Percentiles rank a stretch among this genome's conserved stretches.
Evolutionary conservation across 2,329 filamentous ascomycete genomes (phyloP).

Genomic region (Ambrosiella beaveri): DNA sequence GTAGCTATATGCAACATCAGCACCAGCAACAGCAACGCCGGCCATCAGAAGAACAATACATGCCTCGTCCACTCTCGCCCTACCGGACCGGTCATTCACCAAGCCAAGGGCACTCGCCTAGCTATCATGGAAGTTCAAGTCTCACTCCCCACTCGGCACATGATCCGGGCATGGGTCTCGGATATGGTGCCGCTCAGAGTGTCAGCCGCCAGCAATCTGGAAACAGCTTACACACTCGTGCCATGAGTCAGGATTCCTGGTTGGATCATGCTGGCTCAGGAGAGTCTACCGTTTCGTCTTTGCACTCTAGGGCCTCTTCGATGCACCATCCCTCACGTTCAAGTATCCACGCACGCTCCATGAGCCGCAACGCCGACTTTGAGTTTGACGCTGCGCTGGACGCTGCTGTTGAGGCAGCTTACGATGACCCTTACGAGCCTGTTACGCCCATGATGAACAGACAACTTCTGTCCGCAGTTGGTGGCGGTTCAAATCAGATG

Average conservation of each 20-base stretch:
- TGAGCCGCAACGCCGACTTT: slow-evolving; percentile 61
- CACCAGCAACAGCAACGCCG: slow-evolving; percentile 17
- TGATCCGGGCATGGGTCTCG: slow-evolving; percentile 14
- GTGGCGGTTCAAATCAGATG: slow-evolving; percentile 15
- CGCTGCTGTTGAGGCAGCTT: slow-evolving; percentile 88
- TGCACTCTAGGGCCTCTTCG: slow-evolving; percentile 64
- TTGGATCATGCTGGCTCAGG: slow-evolving; percentile 85
- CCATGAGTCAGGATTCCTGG: slow-evolving; percentile 69
- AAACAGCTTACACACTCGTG: slow-evolving; percentile 28
- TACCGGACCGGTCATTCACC: slow-evolving; percentile 33
- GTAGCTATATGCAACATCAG: slow-evolving; percentile 16
- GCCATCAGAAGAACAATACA: slow-evolving; percentile 38
- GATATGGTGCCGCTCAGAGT: not conserved
- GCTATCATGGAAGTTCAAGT: slow-evolving; percentile 17
- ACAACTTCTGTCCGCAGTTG: slow-evolving; percentile 23
- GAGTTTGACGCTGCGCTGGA: slow-evolving; percentile 91
- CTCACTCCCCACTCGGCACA: slow-evolving; percentile 12
- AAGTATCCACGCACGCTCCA: slow-evolving; percentile 31
- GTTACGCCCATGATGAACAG: slow-evolving; percentile 28
- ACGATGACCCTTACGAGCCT: slow-evolving; percentile 78
- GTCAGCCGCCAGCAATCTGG: slow-evolving; percentile 6
- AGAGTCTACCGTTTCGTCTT: slow-evolving; percentile 59
- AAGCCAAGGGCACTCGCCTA: slow-evolving; percentile 21
- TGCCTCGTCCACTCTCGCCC: slow-evolving; percentile 57
- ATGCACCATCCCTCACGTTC: slow-evolving; percentile 28